Conservation (phyloP, 768 basidiomycete genomes). For the Mycena rosella region DNA sequence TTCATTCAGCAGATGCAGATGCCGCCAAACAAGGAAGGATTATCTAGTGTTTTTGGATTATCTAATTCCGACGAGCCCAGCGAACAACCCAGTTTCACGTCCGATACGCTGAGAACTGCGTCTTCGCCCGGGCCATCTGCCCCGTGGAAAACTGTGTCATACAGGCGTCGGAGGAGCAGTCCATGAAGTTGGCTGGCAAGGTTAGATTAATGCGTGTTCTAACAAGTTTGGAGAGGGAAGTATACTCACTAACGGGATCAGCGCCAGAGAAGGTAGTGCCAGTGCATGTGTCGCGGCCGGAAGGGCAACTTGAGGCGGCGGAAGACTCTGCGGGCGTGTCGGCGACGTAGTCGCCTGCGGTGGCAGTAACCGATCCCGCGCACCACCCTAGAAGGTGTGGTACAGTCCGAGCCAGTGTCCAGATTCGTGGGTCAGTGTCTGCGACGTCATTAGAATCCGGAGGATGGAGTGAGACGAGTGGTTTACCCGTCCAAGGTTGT, state of each 20-base stretch:
- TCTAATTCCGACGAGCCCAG: no score
- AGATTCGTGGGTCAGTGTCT: constrained; percentile 68
- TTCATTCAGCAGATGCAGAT: no score
- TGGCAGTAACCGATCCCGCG: constrained; percentile 40
- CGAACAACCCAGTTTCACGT: no score
- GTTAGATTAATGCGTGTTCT: neutral
- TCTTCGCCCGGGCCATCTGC: neutral
- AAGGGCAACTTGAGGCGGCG: constrained; percentile 49
- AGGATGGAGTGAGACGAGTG: neutral
- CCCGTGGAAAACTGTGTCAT: neutral
- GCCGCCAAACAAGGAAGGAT: no score
- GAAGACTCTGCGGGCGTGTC: constrained; percentile 45
- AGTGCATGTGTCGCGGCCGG: constrained; percentile 38
- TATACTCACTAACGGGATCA: neutral
- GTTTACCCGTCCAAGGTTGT: constrained; percentile 56
- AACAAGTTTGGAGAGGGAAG: no score
- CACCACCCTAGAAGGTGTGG: constrained; percentile 66
- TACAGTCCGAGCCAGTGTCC: constrained; percentile 74
- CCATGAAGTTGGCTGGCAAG: neutral
- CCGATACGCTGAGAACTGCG: neutral
- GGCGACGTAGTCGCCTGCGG: constrained; percentile 41
- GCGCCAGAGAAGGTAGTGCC: constrained; percentile 21
- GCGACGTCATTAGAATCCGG: constrained; percentile 2
- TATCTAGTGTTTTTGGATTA: no score
- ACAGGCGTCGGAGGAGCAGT: neutral